phyloP scores from a whole-genome alignment of 2,329 filamentous ascomycete genomes.

The Meredithiella fracta region DNA sequence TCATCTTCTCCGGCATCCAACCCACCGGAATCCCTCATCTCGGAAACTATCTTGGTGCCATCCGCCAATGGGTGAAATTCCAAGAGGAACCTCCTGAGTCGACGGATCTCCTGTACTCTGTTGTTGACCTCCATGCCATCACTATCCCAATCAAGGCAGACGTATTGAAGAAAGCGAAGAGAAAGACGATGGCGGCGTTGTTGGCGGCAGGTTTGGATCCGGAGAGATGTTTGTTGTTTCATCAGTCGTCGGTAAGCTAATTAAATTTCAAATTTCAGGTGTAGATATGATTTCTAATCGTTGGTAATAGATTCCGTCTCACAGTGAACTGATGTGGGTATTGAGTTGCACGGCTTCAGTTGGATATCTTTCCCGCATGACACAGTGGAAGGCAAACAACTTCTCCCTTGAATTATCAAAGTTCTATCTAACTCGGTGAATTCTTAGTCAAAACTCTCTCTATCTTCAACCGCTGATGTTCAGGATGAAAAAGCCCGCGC shows the following conservation, averaged over 20 bases:
- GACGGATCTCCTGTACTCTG: conserved; percentile 60
- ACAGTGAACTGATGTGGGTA: conserved; percentile 94
- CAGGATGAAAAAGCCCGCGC: conserved; percentile 43
- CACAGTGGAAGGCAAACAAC: conserved; percentile 69
- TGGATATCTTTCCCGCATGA: conserved; percentile 95
- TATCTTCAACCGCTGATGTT: conserved; percentile 40
- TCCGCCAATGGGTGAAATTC: conserved; percentile 70
- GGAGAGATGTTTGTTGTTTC: conserved; percentile 61
- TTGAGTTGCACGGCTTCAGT: conserved; percentile 80
- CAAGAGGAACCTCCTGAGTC: conserved; percentile 45
- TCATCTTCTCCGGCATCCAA: conserved; percentile 92
- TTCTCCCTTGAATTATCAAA: no score
- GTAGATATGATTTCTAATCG: background rate
- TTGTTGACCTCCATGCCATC: conserved; percentile 89
- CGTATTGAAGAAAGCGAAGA: conserved; percentile 46
- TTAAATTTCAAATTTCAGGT: no score
- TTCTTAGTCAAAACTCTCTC: conserved; percentile 52
- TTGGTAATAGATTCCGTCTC: conserved; percentile 45
- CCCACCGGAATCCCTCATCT: conserved; percentile 87
- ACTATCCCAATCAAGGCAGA: conserved; percentile 54
- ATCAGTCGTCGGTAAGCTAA: conserved; percentile 50
- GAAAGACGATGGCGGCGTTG: conserved; percentile 62
- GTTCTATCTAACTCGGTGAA: background rate
- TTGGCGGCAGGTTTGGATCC: conserved; percentile 74
- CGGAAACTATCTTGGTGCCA: conserved; percentile 85